phyloP scores from a whole-genome alignment of 75 land plant genomes.

The Sequoiadendron giganteum region DNA sequence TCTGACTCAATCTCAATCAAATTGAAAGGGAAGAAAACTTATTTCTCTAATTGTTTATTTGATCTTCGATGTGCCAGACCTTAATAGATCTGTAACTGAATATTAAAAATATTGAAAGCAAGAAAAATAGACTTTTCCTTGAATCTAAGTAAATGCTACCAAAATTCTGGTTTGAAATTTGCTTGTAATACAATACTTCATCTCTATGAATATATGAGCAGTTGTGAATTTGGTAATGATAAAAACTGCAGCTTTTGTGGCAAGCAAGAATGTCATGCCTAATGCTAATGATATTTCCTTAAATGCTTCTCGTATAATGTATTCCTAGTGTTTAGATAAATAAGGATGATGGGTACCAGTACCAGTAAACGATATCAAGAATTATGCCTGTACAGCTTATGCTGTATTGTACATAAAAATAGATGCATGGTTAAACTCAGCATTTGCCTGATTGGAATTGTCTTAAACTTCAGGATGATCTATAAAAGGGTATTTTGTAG shows the following conservation, averaged over 20 bases:
- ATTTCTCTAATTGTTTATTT: background rate
- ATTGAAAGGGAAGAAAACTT: background rate
- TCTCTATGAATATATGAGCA: background rate
- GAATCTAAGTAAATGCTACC: background rate
- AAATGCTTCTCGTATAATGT: background rate
- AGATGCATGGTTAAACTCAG: background rate
- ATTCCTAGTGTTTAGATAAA: background rate
- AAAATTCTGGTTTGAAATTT: background rate
- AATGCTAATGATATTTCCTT: background rate
- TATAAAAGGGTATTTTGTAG: background rate
- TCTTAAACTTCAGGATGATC: background rate
- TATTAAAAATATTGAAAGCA: background rate
- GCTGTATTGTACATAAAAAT: background rate
- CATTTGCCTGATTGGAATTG: background rate
- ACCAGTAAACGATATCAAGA: background rate
- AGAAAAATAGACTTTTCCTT: background rate
- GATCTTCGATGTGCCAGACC: background rate
- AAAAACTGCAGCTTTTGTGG: background rate
- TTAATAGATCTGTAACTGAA: background rate
- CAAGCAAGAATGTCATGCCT: background rate
- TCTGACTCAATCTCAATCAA: background rate
- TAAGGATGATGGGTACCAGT: background rate
- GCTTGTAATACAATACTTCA: background rate
- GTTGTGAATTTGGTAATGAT: background rate
- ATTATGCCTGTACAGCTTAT: background rate